Base-by-base conservation (phyloP, 768 basidiomycete genomes). In the Russula lepida region DNA sequence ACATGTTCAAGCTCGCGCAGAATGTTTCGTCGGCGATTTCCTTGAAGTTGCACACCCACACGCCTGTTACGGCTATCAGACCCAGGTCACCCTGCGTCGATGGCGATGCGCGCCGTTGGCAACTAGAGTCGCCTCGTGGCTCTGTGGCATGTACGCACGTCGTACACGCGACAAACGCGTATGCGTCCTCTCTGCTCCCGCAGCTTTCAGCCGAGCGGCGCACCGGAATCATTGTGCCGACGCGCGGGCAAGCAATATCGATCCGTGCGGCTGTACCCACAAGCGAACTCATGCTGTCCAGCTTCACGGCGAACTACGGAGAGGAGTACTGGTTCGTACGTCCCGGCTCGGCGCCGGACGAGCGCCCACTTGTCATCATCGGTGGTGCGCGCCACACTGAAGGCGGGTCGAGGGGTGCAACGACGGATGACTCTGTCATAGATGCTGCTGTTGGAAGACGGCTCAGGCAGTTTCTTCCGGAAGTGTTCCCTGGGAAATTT, bases 251-350 rank as follows among this genome's bases (percentile, higher is more conserved):
- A 68, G 76, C 85, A 46, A 69, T 82, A 35, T 74, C 80, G 0
- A 71, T 74, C 1, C 76, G 78, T n/a, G 76, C 81, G 0, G 64
- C 69, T 3, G 79, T 77, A 0, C 62, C 75, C 0, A 58, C 73
- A 1, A 68, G 75, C 12, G 68, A 76, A 17, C 69, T 85, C 27
- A 76, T 75, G 13, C 72, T 62, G 64, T 69, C 44, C 72, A 79
- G 62, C 13, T 68, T 61, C 30, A 58, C 73, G 76, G 62, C 77
- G 3, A 72, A 76, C 54, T 63, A 80, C 63, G 82, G 81, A 0
- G 79, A 75, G 67, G 86, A 89, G 65, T 93, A 92, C 69, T 92
- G 88, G 87, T 91, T 93, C 69, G 85, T 88, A n/a, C 78, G 90
- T 15, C 82, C 83, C 0, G 39, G 49, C 0, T 39, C 69, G 12